Percentiles rank a stretch among this genome's conserved stretches.
phyloP scores from a whole-genome alignment of 2,329 filamentous ascomycete genomes.

The Phoma sp. region DNA sequence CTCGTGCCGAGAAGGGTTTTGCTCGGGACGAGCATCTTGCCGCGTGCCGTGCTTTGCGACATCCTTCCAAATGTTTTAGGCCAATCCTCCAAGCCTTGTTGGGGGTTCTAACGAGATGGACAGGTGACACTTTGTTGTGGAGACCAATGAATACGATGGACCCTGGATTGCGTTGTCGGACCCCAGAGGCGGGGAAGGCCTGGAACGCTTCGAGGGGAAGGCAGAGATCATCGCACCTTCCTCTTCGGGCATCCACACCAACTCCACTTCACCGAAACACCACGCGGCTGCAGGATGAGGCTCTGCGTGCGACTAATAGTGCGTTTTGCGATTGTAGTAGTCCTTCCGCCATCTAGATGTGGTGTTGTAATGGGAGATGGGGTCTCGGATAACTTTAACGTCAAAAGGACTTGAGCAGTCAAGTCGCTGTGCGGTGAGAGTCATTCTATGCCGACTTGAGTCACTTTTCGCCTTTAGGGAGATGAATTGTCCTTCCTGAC shows the following conservation, averaged over 20 bases:
- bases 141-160: slow-evolving; percentile 16
- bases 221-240: slow-evolving; percentile 6
- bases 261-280: too few species aligned
- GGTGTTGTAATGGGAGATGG: too few species aligned
- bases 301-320: too few species aligned
- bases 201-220: not conserved
- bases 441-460: too few species aligned
- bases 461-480: too few species aligned
- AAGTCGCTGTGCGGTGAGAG: too few species aligned
- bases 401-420: too few species aligned
- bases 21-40: slow-evolving; percentile 12
- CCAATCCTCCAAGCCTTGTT: slow-evolving; percentile 3
- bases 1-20: slow-evolving; percentile 12
- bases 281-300: too few species aligned
- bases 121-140: slow-evolving; percentile 5
- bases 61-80: not conserved
- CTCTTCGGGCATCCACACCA: slow-evolving; percentile 9
- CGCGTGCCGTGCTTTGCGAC: slow-evolving; percentile 5
- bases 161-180: slow-evolving; percentile 20
- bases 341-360: too few species aligned
- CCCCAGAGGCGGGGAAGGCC: slow-evolving; percentile 11
- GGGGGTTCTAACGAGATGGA: slow-evolving; percentile 3
- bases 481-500: too few species aligned
- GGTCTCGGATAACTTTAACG: too few species aligned
- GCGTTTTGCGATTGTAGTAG: too few species aligned